Evolutionary conservation across 805 yeast species (phyloP).

Genomic region (Yueomyces sp.): DNA sequence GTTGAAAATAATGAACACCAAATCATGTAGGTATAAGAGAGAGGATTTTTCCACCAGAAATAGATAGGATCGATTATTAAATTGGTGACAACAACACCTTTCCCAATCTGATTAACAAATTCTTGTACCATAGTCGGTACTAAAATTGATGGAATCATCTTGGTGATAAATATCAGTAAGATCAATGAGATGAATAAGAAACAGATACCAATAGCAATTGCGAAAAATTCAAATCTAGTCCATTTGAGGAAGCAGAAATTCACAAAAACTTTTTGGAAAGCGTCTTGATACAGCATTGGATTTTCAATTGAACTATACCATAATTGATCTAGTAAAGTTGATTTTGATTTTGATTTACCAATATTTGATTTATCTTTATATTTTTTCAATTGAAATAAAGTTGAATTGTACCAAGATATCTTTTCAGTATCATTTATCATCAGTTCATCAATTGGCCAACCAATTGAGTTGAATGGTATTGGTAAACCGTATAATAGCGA

Average conservation of each 20-base stretch:
- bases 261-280: constrained; percentile 46
- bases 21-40: constrained; percentile 25
- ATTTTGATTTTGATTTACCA: constrained; percentile 1
- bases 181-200: constrained; percentile 43
- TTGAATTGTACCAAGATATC: constrained; percentile 28
- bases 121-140: constrained; percentile 67
- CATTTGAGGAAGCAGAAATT: constrained; percentile 66
- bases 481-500: constrained; percentile 74
- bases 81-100: constrained; percentile 48
- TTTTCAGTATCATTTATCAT: constrained; percentile 23
- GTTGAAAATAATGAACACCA: constrained; percentile 52
- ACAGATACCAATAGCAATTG: constrained; percentile 53
- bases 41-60: constrained; percentile 46
- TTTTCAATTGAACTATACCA: constrained; percentile 14
- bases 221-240: constrained; percentile 72
- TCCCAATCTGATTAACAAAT: constrained; percentile 55
- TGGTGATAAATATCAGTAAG: constrained; percentile 50
- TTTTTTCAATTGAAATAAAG: constrained; percentile 40
- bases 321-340: constrained; percentile 15
- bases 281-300: constrained; percentile 9
- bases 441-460: constrained; percentile 74
- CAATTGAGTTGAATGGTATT: constrained; percentile 81
- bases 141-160: constrained; percentile 65
- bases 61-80: constrained; percentile 49
- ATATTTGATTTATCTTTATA: constrained; percentile 28